Evolutionary conservation across 2,329 filamentous ascomycete genomes (phyloP).

Genomic region (Acrodontium crateriforme): DNA sequence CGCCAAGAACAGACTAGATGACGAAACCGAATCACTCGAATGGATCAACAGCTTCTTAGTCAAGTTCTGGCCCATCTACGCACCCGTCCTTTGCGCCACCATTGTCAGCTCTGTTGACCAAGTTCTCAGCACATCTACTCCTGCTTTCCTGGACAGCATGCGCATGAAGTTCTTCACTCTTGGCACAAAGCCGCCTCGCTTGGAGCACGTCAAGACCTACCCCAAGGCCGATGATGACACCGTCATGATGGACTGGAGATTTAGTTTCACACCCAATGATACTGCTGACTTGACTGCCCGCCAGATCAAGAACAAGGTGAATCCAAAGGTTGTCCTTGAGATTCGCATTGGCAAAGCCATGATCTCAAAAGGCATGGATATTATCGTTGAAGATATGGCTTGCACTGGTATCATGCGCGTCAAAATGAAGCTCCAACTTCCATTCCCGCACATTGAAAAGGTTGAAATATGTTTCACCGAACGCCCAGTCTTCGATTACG

Average conservation of each 20-base stretch:
- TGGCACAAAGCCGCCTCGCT: constrained; percentile 83
- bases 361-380: constrained; percentile 90
- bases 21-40: constrained; percentile 81
- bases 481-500: constrained; percentile 81
- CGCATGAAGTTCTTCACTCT: constrained; percentile 88
- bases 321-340: constrained; percentile 91
- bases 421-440: constrained; percentile 92
- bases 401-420: constrained; percentile 93
- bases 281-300: constrained; percentile 77
- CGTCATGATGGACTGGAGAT: constrained; percentile 99
- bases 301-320: constrained; percentile 89
- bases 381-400: constrained; percentile 96
- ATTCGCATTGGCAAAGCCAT: constrained; percentile 91
- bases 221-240: constrained; percentile 90
- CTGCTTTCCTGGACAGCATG: constrained; percentile 83
- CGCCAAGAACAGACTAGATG: constrained; percentile 74
- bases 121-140: constrained; percentile 82
- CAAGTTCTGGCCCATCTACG: constrained; percentile 99
- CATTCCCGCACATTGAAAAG: constrained; percentile 89
- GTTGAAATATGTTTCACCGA: constrained; percentile 92
- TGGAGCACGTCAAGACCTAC: constrained; percentile 98
- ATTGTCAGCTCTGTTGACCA: constrained; percentile 92
- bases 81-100: constrained; percentile 80
- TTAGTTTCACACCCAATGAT: constrained; percentile 97
- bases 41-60: constrained; percentile 99